Conservation (phyloP, 192 early-diverging fungal genomes). For the Ambispora gerdemannii region DNA sequence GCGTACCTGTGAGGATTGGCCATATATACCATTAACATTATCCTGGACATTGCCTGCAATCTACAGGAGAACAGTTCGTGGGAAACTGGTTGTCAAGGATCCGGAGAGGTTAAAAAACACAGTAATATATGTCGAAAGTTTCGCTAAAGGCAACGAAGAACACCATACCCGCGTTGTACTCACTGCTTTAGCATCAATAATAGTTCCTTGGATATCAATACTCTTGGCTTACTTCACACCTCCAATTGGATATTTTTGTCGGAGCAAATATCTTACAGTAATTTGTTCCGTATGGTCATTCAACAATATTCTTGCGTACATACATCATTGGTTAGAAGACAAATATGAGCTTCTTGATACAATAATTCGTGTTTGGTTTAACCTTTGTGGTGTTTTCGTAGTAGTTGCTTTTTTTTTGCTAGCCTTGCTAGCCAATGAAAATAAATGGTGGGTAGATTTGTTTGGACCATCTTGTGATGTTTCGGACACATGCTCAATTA, state of each 20-base stretch:
- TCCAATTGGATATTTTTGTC: not conserved
- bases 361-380: not conserved
- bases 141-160: not conserved
- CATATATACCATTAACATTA: too few relatives aligned
- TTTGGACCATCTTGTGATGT: too few relatives aligned
- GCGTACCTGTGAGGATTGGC: not conserved
- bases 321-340: not conserved
- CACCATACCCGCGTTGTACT: not conserved
- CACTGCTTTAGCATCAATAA: too few relatives aligned
- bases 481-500: too few relatives aligned
- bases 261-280: too few relatives aligned
- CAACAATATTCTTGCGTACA: conserved; percentile 2
- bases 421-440: not conserved
- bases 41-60: too few relatives aligned
- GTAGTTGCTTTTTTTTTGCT: not conserved
- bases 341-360: not conserved
- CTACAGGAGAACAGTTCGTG: too few relatives aligned
- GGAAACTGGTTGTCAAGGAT: not conserved
- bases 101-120: not conserved
- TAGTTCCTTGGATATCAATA: too few relatives aligned
- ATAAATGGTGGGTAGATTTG: not conserved
- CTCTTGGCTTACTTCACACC: conserved; percentile 4
- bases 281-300: too few relatives aligned
- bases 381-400: not conserved
- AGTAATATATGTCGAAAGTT: not conserved